These are phyloP conservation scores for Aspergillus viridinutans DNA, from an alignment of 2,329 filamentous ascomycete species.

Conservation along the genomic window DNA sequence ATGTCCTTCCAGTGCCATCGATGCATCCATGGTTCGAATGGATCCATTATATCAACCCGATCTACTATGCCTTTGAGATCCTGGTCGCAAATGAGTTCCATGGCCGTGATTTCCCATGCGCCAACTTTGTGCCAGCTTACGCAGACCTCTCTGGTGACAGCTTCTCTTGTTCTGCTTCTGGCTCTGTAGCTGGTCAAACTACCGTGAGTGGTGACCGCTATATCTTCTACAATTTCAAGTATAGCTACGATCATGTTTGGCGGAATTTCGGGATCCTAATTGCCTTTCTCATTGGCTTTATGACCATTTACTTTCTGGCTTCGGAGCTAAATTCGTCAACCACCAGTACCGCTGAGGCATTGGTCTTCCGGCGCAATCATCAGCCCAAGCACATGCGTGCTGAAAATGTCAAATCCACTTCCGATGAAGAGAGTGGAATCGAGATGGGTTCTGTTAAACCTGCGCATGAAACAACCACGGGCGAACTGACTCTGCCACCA, in stretches of 20 bases:
- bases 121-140: constrained; percentile 45
- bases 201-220: constrained; percentile 59
- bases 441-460: constrained; percentile 17
- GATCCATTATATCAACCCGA: constrained; percentile 75
- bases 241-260: constrained; percentile 59
- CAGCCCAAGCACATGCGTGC: constrained; percentile 1
- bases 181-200: constrained; percentile 50
- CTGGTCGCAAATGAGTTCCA: constrained; percentile 81
- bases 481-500: constrained; percentile 41
- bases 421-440: constrained; percentile 7
- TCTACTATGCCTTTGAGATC: constrained; percentile 75
- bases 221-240: constrained; percentile 58
- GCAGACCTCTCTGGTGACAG: constrained; percentile 30
- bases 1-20: constrained; percentile 44
- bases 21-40: constrained; percentile 78
- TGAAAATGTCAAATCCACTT: constrained; percentile 1
- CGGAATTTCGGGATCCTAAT: constrained; percentile 65
- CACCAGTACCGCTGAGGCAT: constrained; percentile 70
- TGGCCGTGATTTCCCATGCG: constrained; percentile 55
- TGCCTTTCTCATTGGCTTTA: constrained; percentile 59
- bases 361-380: constrained; percentile 64
- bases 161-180: constrained; percentile 56
- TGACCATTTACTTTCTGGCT: constrained; percentile 56
- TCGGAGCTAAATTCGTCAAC: constrained; percentile 52
- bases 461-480: constrained; percentile 8